These are phyloP conservation scores for Chytridiales sp. DNA, from an alignment of 371 early-diverging fungal species.

Conservation along the genomic window DNA sequence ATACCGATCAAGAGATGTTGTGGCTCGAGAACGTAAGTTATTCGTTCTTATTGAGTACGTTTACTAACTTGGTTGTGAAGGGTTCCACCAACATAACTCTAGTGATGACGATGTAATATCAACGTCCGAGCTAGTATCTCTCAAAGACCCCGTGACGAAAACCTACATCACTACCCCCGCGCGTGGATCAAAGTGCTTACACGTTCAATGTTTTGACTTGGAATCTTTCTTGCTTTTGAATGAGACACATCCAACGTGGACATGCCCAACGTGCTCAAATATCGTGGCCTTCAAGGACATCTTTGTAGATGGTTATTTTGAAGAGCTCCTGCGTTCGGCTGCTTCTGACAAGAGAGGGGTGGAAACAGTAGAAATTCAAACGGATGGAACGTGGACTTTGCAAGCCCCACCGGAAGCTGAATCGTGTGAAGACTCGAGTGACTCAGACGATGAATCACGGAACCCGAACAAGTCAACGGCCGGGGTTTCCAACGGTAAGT, in stretches of 20 bases:
- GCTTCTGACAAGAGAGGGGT: conserved; percentile 6
- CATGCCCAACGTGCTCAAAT: conserved; percentile 25
- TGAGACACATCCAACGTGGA: conserved; percentile 27
- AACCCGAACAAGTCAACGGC: background rate
- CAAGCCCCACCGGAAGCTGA: background rate
- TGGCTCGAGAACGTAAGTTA: conserved; percentile 17
- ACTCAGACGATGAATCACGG: background rate
- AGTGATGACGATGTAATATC: conserved; percentile 21
- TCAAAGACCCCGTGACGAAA: conserved; percentile 24
- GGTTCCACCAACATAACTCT: background rate
- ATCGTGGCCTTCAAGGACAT: conserved; percentile 15
- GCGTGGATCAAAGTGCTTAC: conserved; percentile 12
- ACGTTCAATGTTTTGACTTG: conserved; percentile 28
- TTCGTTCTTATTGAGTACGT: background rate
- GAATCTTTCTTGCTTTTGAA: conserved; percentile 20
- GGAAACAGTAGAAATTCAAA: conserved; percentile 22
- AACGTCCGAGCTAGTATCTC: conserved; percentile 22
- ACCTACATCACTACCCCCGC: conserved; percentile 12
- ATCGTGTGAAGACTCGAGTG: background rate
- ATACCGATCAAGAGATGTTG: conserved; percentile 6
- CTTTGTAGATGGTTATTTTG: conserved; percentile 24
- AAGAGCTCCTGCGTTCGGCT: conserved; percentile 14
- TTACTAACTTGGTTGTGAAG: background rate
- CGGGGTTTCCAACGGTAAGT: background rate
- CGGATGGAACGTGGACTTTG: conserved; percentile 18